Evolutionary conservation across 306 rosid genomes (phyloP), one percentile per base, ranked within the genome.

Genomic region (Sicyos baderoa): DNA sequence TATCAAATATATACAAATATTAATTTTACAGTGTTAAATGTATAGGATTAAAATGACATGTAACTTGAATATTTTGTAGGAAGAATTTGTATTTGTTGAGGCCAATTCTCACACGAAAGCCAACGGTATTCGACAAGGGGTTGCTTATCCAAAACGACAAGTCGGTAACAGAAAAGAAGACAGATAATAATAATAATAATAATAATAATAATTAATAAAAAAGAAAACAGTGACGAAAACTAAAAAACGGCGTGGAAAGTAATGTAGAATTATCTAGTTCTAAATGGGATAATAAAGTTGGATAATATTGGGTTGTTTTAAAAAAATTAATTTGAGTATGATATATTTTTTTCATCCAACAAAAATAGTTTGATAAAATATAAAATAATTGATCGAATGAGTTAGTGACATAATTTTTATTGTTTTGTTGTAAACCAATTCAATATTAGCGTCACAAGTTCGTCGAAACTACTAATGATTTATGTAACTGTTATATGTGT

Each of bases 71-170:
- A 25, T 25, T 2, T 2, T 32, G 2, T 32, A 0, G 5, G 5
- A 32, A 32, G 37, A 32, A 32, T 32, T 61, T 61, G 21, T 62
- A 19, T 62, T 37, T 9, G 27, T 17, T 0, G 6, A 62, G 4
- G 50, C 51, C 51, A 40, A 63, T 63, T 63, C 17, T 22, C 13
- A 42, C 35, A 64, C 70, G 70, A 44, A 44, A 64, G 35, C 70
- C 70, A 44, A 5, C n/a, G 53, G 37, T n/a, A 40, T 64, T 64
- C 16, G 72, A 29, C 57, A 49, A 47, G 22, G 45, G 15, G 45
- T 66, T 66, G 72, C 72, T 68, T 68, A 23, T 68, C 44, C 57
- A 25, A 66, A 68, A 68, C 57, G 72, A 68, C 57, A 68, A 68
- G 57, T 68, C 57, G 57, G 35, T 14, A 23, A 49, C 22, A 27